Evolutionary conservation across 1,284 basidiomycete genomes (phyloP), one percentile per base, ranked within the genome.

Genomic region (Boletus mariae): DNA sequence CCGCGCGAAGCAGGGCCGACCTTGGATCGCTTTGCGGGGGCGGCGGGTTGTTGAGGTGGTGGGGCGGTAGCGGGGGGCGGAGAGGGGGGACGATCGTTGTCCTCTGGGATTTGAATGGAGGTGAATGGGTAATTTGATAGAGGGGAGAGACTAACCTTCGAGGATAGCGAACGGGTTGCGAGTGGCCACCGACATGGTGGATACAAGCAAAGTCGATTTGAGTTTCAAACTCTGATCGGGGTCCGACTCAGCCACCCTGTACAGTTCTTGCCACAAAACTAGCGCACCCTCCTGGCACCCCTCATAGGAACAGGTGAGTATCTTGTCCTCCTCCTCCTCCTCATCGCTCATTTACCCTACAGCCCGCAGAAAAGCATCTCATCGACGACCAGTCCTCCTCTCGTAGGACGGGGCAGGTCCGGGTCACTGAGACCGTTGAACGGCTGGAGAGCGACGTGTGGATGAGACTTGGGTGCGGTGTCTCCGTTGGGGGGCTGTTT

Each of bases 331-430:
- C 15, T 2, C 17, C 7, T n/a, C 52, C 17, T 20, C 32, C 37
- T 10, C 34, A 29, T 44, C 42, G 34, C 49, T 60, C 52, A 62
- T 32, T 5, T 9, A 1, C 4, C 6, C 17, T 46, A 17, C 59
- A 87, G 86, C 80, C 79, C 69, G 74, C 67, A 83, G 88, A 90
- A 90, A 91, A 90, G 88, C 88, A 90, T 90, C 88, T 90, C 84
- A 80, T 84, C 77, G 84, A 90, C 62, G 87, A 83, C 72, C 75
- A 74, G 83, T 80, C 80, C 84, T 80, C 87, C 84, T 73, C 61
- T 35, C 56, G 59, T 58, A 73, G 83, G 84, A 85, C 77, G 80
- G 80, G 63, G 85, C 75, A 76, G 80, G 76, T 87, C 84, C 79
- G 89, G 80, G 88, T 90, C 80, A 76, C 83, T 78, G 87, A 85